Evolutionary conservation across 2,329 filamentous ascomycete genomes (phyloP), one percentile per base, ranked within the genome.

Genomic region (Escovopsis sp.): DNA sequence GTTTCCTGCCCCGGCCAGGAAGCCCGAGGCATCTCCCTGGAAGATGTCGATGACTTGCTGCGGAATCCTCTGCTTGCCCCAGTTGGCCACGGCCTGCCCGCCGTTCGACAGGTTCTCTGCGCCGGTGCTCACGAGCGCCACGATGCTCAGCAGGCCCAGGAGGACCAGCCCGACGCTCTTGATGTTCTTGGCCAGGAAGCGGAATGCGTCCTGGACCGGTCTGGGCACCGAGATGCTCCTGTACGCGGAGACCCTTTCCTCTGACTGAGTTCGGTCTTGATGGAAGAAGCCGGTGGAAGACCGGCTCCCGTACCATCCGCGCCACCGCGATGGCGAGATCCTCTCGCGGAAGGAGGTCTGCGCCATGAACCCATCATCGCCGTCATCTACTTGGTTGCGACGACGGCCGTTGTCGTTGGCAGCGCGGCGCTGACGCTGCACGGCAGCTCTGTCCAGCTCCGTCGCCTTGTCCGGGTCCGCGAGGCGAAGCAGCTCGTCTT

Each of bases 401-500:
- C 27, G 32, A 65, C 66, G 8, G 27, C 27, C 11, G 27, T 11
- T 30, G 8, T 30, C 27, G 27, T 30, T 30, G 8, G 27, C 27
- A 9, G 27, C 27, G 4, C 27, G 27, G 27, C 27, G 27, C 27
- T 29, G 27, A 3, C 27, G 27, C 11, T 29, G 27, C 7, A 29
- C 8, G 11, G 27, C 27, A 11, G 36, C 24, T 20, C 36, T 40
- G 29, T 38, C 41, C 30, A 35, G 43, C n/a, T 39, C 32, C 39
- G 64, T 39, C 41, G 53, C 59, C 41, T 56, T 62, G 56, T 72
- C 63, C 43, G 67, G 63, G 31, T 65, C 60, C 32, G 65, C 66
- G 8, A 79, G 60, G n/a, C 63, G 64, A 44, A 78, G 73, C 15
- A 87, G 62, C 48, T 77, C 74, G 14, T 71, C 69, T 41, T 77